Percentiles rank a stretch among this genome's conserved stretches.
phyloP scores from a whole-genome alignment of 176 grass and related monocot genomes.

The Olyra latifolia region DNA sequence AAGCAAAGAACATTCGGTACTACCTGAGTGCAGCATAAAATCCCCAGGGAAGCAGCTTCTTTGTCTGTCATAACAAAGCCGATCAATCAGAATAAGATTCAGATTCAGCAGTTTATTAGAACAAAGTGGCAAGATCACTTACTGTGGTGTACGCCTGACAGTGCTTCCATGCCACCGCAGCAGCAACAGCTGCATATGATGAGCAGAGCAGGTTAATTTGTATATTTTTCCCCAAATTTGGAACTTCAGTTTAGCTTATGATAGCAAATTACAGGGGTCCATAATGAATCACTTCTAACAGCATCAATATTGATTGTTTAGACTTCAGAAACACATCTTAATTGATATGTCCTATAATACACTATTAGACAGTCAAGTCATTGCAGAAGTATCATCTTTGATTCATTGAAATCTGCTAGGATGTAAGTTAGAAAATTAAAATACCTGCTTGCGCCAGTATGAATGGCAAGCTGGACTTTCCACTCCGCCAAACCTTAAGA shows the following conservation, averaged over 20 bases:
- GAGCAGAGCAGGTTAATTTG: conserved; percentile 18
- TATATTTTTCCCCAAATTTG: not conserved
- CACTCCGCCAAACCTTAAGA: conserved; percentile 87
- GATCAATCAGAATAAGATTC: conserved; percentile 22
- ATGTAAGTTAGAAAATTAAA: conserved; percentile 13
- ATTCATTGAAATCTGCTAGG: conserved; percentile 3
- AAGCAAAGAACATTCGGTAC: not conserved
- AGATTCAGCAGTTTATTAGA: not conserved
- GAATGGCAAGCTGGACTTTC: conserved; percentile 79
- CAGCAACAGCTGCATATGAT: conserved; percentile 72
- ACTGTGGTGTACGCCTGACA: conserved; percentile 55
- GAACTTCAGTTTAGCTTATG: not conserved
- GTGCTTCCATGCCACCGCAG: conserved; percentile 69
- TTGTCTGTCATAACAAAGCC: conserved; percentile 49
- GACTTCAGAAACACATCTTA: not conserved
- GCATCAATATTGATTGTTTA: not conserved
- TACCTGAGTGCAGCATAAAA: conserved; percentile 73
- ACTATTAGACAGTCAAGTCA: not conserved
- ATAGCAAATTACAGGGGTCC: not conserved
- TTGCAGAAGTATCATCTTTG: not conserved
- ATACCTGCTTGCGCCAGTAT: conserved; percentile 92
- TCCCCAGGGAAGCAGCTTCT: conserved; percentile 70
- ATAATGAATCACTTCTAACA: conserved; percentile 1
- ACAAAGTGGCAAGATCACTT: conserved; percentile 22
- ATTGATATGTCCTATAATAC: not conserved